phyloP scores from a whole-genome alignment of 1,284 basidiomycete species.

The Laetiporus sulphureus region DNA sequence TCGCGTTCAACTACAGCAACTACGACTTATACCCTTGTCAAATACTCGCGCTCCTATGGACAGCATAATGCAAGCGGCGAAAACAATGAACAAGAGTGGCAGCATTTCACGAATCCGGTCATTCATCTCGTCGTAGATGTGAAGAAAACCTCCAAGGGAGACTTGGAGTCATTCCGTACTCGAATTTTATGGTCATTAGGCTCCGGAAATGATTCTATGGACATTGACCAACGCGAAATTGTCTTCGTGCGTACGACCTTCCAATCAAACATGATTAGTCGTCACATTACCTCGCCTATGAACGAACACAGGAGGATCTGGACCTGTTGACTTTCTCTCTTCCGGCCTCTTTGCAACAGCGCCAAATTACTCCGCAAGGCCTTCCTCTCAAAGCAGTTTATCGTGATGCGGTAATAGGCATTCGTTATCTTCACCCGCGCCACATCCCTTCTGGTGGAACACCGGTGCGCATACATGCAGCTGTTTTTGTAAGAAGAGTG shows the following conservation, averaged over 20 bases:
- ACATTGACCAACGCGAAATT: slow-evolving; percentile 44
- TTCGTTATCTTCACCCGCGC: slow-evolving; percentile 59
- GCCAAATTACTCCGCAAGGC: slow-evolving; percentile 30
- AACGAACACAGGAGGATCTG: slow-evolving; percentile 55
- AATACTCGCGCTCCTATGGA: slow-evolving; percentile 64
- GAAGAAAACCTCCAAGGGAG: slow-evolving; percentile 39
- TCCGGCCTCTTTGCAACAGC: slow-evolving; percentile 22
- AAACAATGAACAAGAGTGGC: slow-evolving; percentile 48
- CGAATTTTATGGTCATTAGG: slow-evolving; percentile 58
- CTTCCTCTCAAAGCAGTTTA: slow-evolving; percentile 73
- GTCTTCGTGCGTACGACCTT: slow-evolving; percentile 46
- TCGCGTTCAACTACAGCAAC: slow-evolving; percentile 52
- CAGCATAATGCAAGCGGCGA: slow-evolving; percentile 11
- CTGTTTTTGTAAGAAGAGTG: slow-evolving; percentile 3
- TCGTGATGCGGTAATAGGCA: slow-evolving; percentile 61
- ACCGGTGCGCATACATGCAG: slow-evolving; percentile 30
- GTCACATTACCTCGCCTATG: neutral
- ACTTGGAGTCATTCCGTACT: slow-evolving; percentile 54
- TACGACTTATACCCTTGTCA: slow-evolving; percentile 46
- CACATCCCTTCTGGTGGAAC: slow-evolving; percentile 27
- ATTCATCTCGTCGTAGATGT: slow-evolving; percentile 59
- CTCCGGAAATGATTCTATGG: slow-evolving; percentile 27
- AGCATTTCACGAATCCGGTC: slow-evolving; percentile 66
- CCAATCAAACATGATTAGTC: neutral
- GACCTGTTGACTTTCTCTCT: slow-evolving; percentile 57